Conservation (phyloP, 2,329 filamentous ascomycete genomes). For the Hymenoscyphus occultus region DNA sequence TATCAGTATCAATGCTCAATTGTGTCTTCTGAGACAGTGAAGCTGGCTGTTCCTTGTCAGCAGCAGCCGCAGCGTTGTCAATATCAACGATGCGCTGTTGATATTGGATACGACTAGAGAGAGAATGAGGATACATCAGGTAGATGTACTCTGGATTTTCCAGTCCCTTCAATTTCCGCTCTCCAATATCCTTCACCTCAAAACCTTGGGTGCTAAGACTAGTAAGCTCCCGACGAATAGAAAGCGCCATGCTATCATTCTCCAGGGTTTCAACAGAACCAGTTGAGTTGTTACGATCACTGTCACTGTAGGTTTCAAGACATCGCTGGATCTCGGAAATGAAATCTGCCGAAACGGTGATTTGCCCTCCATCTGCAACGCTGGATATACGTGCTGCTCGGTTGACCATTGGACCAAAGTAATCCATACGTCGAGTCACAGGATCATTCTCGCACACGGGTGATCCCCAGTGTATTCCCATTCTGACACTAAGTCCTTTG, state of each 20-base stretch:
- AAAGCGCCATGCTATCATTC: conserved; percentile 69
- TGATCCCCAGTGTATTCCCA: conserved; percentile 95
- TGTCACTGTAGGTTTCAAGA: conserved; percentile 83
- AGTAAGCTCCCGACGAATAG: conserved; percentile 83
- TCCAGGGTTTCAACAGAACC: conserved; percentile 72
- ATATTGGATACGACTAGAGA: conserved; percentile 74
- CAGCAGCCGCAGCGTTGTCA: conserved; percentile 42
- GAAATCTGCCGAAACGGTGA: conserved; percentile 95
- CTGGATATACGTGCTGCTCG: conserved; percentile 90
- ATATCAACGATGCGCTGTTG: conserved; percentile 44
- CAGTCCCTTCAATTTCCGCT: conserved; percentile 91
- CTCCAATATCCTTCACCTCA: conserved; percentile 93
- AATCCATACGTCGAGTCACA: conserved; percentile 97
- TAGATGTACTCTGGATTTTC: conserved; percentile 97
- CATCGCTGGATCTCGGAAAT: conserved; percentile 93
- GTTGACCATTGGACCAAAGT: conserved; percentile 99
- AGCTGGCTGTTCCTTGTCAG: conserved; percentile 44
- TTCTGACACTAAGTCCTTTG: conserved; percentile 88
- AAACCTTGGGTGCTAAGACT: conserved; percentile 89
- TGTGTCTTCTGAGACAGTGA: conserved; percentile 63
- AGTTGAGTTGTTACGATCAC: conserved; percentile 65
- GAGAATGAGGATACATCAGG: conserved; percentile 86
- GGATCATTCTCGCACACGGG: conserved; percentile 95
- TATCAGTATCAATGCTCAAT: conserved; percentile 73
- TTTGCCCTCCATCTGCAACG: conserved; percentile 93